phyloP scores from a whole-genome alignment of 2,329 filamentous ascomycete genomes.

The Trichocomaceae sp. region DNA sequence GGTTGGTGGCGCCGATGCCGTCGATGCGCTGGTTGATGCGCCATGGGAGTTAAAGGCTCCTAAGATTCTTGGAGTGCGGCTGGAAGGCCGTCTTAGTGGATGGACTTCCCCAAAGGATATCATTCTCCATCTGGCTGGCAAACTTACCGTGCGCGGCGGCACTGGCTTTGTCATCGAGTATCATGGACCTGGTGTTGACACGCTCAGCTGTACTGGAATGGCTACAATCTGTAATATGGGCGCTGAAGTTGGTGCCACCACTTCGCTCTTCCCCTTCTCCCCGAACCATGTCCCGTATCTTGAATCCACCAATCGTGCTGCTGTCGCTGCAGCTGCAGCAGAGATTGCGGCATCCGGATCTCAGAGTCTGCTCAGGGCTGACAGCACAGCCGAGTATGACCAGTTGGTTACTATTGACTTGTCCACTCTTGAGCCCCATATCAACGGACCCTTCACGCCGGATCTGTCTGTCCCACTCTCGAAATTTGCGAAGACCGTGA shows the following conservation, averaged over 20 bases:
- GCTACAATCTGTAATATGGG: constrained; percentile 89
- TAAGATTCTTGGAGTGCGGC: constrained; percentile 75
- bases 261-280: constrained; percentile 90
- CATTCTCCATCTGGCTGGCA: constrained; percentile 81
- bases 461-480: constrained; percentile 91
- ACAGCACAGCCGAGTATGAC: constrained; percentile 79
- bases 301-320: constrained; percentile 67
- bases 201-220: constrained; percentile 88
- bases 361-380: constrained; percentile 65
- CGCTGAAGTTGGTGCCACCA: constrained; percentile 85
- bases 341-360: constrained; percentile 54
- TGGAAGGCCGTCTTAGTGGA: constrained; percentile 75
- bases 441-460: constrained; percentile 95
- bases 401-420: constrained; percentile 86
- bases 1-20: constrained; percentile 93
- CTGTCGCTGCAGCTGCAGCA: constrained; percentile 62
- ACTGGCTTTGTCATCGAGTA: constrained; percentile 96
- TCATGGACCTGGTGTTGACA: constrained; percentile 80
- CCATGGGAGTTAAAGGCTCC: constrained; percentile 98
- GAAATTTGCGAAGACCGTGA: constrained; percentile 76
- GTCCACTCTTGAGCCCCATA: constrained; percentile 82
- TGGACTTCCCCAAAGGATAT: constrained; percentile 96
- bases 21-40: constrained; percentile 90
- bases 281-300: constrained; percentile 79
- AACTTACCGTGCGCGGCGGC: constrained; percentile 85